Base-by-base conservation (phyloP, 352 stramenopile species). In the Phytophthora cactorum region DNA sequence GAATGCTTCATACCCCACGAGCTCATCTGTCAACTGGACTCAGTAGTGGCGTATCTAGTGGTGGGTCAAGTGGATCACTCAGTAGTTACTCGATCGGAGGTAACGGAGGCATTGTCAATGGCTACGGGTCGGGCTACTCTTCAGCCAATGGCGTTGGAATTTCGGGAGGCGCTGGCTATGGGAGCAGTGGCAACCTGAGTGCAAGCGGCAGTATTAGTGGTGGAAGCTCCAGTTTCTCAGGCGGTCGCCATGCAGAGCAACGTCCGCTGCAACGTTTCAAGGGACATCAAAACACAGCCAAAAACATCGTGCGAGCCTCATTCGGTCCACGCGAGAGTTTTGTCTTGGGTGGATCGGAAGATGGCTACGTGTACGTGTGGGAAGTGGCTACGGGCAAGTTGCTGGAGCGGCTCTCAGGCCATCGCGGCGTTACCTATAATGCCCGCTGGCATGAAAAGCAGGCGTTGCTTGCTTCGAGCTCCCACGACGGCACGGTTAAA, bases 261-360 rank as follows among this genome's bases (percentile, higher is more conserved):
- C 82, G 82, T 28, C 88, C 89, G 0, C 68, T 96, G 7, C 88
- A 93, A 71, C 87, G 88, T 46, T 97, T 97, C 72, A 95, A 95
- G 68, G 89, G 89, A 28, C 89, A 97, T 53, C 88, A 96, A 67
- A 97, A 96, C 59, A 97, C 85, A 8, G 89, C 89, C 36, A 95
- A 96, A 75, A 97, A 97, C 64, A 80, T 96, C 25, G 86, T 96
- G 14, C 88, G 89, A 4, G 87, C 88, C 17, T 82, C 87, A 41
- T 97, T 97, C 72, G 86, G 89, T 8, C 89, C 89, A 2, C 81
- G 86, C 8, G 88, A 97, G 56, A 86, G 86, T 39, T 95, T 97
- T 56, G 86, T 96, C n/a, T 65, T 97, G 17, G 86, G 86, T 27
- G 88, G 89, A 22, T 97, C 89, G 0, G 88, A 97, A 58, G 89